Evolutionary conservation across 116 monocot genomes (phyloP), one percentile per base, ranked within the genome.

Genomic region (Cymodocea nodosa): DNA sequence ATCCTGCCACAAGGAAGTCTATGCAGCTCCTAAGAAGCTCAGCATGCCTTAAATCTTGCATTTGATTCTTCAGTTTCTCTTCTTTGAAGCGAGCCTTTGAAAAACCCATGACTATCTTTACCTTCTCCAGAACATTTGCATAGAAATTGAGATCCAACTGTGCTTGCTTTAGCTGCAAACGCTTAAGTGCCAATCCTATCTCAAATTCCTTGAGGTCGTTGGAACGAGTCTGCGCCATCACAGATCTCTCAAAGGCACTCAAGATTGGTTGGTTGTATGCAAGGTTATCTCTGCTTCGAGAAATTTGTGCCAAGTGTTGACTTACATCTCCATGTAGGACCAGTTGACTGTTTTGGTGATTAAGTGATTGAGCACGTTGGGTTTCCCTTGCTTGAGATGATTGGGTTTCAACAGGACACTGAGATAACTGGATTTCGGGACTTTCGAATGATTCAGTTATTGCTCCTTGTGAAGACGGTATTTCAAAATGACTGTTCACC

Each of bases 151-250:
- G 68, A 73, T 68, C 74, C 18, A 98, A 51, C 60, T 88, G 80
- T 35, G 88, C 79, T 62, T 82, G 71, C 71, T 92, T 98, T 63
- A 98, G 39, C 58, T 92, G 70, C 68, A 98, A 50, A 67, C 78
- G 77, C 72, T 76, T 82, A 76, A 80, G 74, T 20, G 35, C 73
- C 49, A 98, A 72, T 52, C 75, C 77, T 36, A 98, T 78, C 81
- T 98, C 97, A 67, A 89, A 34, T 63, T 67, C 82, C 75, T 98
- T 98, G 69, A 98, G 80, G 39, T 91, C 82, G 62, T 98, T 98
- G 34, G 78, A 83, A 19, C 97, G 88, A 69, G 80, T 59, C 52
- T 98, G 92, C 73, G 92, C 97, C 23, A 59, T 60, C 35, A 89
- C 75, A 54, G 89, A 91, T 79, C 68, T 98, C 73, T 91, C 80